phyloP scores from a whole-genome alignment of 208 protist species.

The Trypanosoma rangeli region DNA sequence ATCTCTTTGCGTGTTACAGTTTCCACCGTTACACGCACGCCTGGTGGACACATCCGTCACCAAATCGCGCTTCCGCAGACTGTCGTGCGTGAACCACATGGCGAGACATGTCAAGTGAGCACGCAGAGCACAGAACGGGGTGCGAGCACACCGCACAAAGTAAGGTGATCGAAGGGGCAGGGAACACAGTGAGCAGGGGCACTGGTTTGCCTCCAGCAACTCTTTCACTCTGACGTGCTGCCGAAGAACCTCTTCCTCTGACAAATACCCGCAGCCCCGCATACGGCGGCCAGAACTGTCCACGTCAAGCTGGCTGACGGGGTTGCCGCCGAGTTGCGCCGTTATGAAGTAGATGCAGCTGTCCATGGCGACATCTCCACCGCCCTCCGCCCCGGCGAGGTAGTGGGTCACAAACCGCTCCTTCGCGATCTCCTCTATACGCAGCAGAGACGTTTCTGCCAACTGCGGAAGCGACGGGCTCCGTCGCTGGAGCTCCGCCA shows the following conservation, averaged over 20 bases:
- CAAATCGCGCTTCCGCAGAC: not conserved
- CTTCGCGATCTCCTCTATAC: constrained; percentile 49
- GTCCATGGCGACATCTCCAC: not conserved
- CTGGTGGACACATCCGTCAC: not conserved
- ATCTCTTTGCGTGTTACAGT: not conserved
- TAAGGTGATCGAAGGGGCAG: constrained; percentile 59
- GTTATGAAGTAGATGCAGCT: constrained; percentile 20
- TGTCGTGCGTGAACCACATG: constrained; percentile 64
- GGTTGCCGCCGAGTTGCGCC: constrained; percentile 1
- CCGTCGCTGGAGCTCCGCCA: constrained; percentile 28
- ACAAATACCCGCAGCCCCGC: constrained; percentile 38
- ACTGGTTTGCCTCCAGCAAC: constrained; percentile 38
- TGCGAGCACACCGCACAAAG: constrained; percentile 58
- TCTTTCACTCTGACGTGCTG: constrained; percentile 42
- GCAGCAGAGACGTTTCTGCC: constrained; percentile 42
- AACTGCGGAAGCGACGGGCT: constrained; percentile 36
- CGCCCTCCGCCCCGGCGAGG: constrained; percentile 26
- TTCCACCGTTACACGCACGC: not conserved
- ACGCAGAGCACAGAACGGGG: constrained; percentile 65
- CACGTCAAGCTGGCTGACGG: not conserved
- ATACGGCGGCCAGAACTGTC: not conserved
- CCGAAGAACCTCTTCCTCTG: constrained; percentile 50
- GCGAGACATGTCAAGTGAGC: constrained; percentile 70
- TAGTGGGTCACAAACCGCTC: constrained; percentile 56
- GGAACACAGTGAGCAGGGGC: constrained; percentile 72